Percentiles rank a stretch among this genome's conserved stretches.
These are phyloP conservation scores for Hortiboletus flavorubellus DNA, from an alignment of 768 basidiomycete genomes.

Conservation along the genomic window DNA sequence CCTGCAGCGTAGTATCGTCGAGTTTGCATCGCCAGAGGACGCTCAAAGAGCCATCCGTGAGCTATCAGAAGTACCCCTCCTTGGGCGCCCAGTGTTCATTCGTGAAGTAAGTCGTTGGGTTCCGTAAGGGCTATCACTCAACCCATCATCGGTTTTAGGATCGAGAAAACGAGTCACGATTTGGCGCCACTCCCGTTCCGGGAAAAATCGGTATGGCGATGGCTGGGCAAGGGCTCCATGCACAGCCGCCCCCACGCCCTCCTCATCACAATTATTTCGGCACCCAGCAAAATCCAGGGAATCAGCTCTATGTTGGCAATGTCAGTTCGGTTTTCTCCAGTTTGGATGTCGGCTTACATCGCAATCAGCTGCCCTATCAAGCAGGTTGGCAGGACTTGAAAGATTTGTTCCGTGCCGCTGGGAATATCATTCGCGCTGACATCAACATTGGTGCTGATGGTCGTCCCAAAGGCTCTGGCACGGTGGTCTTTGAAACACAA, in stretches of 20 bases:
- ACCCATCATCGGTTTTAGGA: constrained; percentile 52
- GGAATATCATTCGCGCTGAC: constrained; percentile 93
- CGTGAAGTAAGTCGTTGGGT: constrained; percentile 64
- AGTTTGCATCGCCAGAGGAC: constrained; percentile 88
- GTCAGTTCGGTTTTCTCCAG: constrained; percentile 40
- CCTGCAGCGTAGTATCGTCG: constrained; percentile 73
- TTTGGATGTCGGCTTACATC: constrained; percentile 2
- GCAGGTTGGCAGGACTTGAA: constrained; percentile 99
- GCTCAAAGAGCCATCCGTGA: constrained; percentile 87
- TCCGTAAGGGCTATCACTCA: not conserved
- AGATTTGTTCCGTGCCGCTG: constrained; percentile 93
- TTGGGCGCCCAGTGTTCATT: constrained; percentile 94
- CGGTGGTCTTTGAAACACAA: constrained; percentile 89
- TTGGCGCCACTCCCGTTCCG: constrained; percentile 92
- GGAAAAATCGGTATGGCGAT: constrained; percentile 96
- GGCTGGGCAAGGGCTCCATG: constrained; percentile 84
- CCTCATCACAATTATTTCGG: constrained; percentile 74
- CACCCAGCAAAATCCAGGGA: constrained; percentile 62
- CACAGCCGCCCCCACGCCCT: constrained; percentile 79
- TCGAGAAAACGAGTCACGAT: constrained; percentile 93
- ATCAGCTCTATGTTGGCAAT: constrained; percentile 91
- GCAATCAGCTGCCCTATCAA: constrained; percentile 79
- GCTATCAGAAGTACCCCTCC: constrained; percentile 83
- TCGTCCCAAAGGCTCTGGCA: constrained; percentile 94
- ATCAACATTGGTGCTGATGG: constrained; percentile 93